Base-by-base conservation (phyloP, 1,284 basidiomycete species). In the Coniferiporia weirii region DNA sequence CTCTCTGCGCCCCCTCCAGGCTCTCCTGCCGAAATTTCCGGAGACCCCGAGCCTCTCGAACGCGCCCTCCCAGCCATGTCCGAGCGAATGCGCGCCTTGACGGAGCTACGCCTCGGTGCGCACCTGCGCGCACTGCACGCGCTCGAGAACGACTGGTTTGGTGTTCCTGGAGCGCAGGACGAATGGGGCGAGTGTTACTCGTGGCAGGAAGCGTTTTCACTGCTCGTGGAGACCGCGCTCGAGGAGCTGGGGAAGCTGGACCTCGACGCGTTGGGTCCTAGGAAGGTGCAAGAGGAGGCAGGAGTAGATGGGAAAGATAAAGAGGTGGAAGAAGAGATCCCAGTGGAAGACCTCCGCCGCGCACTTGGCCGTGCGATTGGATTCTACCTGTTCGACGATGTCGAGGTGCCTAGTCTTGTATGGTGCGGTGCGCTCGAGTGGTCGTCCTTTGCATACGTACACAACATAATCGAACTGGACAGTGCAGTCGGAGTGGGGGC, bases 151-250 rank as follows among this genome's bases (percentile, higher is more conserved):
- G 85, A 89, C 66, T 89, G 82, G 81, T 90, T 82, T 65, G 87
- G 87, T 1, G 64, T 76, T 2, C 83, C 84, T 10, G 59, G 59
- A 17, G 62, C 51, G 9, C 66, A 49, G 61, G 69, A 67, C 64
- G 75, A 67, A 63, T 69, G 61, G 74, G 70, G 64, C 68, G 64
- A 17, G 72, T 79, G 8, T 20, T 87, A 83, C 67, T 83, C 78
- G 68, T 89, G 87, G 87, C 85, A 89, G 69, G 85, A 87, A 65
- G 81, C 82, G 0, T 89, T 89, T 68, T 81, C 81, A 4, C 58
- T 69, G 3, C 71, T 81, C 4, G 70, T 89, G 52, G 87, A 89
- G 63, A 71, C 72, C 2, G 70, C 84, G 13, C 70, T 89, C n/a
- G 66, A 69, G 17, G 66, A 68, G 3, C 69, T 60, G 3, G 69